Evolutionary conservation across 176 grass and related monocot species (phyloP), one percentile per base, ranked within the genome.

Genomic region (Zoysia pacifica): DNA sequence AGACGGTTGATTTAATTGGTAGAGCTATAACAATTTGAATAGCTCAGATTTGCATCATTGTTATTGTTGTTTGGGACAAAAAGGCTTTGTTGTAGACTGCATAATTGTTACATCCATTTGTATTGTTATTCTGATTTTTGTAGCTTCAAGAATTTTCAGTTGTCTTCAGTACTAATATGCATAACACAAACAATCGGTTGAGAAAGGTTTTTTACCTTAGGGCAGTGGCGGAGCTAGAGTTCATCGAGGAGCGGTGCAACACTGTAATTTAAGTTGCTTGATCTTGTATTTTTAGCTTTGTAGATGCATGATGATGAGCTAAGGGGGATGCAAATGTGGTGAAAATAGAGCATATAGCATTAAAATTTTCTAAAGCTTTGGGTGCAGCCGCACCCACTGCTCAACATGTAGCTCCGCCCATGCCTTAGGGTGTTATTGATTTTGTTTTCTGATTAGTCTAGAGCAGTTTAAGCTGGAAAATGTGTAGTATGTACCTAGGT

Each of bases 1-100:
- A 36, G 70, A 12, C 73, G 37, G 20, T 55, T 68, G 81, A 54
- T 74, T 59, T 7, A 46, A 54, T 69, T 54, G 9, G 11, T 61
- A 38, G 5, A 79, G 3, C 43, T 44, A 36, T 59, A 60, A 12
- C 9, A 44, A 41, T 12, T 65, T 0, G 28, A 28, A 28, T 6
- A 39, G 11, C 36, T 54, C 5, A 18, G 74, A 18, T 8, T 7
- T 70, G 36, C 38, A 51, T 45, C 13, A 36, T 66, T 78, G 36
- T 35, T 45, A 45, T 6, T 45, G 44, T 54, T 70, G 15, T 77
- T 40, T 28, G 28, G 28, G 28, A 28, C 28, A 28, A 28, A 28
- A 28, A 28, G 28, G 28, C 28, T 28, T 28, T 28, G 28, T 28
- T 28, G 28, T 28, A 28, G 28, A 28, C 28, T 28, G 16, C 19